Evolutionary conservation across 2,329 filamentous ascomycete species (phyloP), one percentile per base, ranked within the genome.

Genomic region (Didymella segeticola): DNA sequence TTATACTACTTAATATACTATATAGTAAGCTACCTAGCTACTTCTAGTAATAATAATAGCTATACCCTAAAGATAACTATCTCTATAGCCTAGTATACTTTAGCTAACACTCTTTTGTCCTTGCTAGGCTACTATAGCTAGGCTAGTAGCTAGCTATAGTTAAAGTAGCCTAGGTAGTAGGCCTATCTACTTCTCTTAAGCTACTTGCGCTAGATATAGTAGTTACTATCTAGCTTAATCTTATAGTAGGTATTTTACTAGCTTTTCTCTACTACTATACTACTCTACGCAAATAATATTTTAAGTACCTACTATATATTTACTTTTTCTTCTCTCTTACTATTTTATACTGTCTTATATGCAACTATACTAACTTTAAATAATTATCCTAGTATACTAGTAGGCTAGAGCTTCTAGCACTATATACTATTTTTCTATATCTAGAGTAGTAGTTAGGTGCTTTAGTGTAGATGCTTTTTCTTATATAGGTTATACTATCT

Each of bases 161-260:
- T 15, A 5, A 39, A 39, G 14, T 14, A n/a, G 25, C 25, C 22
- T 29, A 43, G 14, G 4, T 46, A 36, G 15, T 20, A 19, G 9
- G 43, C 43, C 25, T 22, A 30, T 2, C 14, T 15, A 10, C 2
- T 30, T 45, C 26, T 34, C 11, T 14, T 23, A 6, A 45, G 42
- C 42, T 34, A 45, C 11, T 31, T 11, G n/a, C 11, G 20, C 30
- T 31, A 33, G 11, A 46, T 30, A 27, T 17, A 46, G 30, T 19
- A 46, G 43, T 46, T 46, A 36, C 9, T 36, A 25, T 46, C 43
- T 46, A 36, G 43, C 30, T 46, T 27, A 34, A 46, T 46, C 43
- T 36, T 12, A 9, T 1, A 8, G 11, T 46, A 3, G 5, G 11
- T 12, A 27, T 36, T 4, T 10, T 45, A 4, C 1, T 17, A 11